phyloP scores from a whole-genome alignment of 75 land plant genomes.

The Pinus taeda region DNA sequence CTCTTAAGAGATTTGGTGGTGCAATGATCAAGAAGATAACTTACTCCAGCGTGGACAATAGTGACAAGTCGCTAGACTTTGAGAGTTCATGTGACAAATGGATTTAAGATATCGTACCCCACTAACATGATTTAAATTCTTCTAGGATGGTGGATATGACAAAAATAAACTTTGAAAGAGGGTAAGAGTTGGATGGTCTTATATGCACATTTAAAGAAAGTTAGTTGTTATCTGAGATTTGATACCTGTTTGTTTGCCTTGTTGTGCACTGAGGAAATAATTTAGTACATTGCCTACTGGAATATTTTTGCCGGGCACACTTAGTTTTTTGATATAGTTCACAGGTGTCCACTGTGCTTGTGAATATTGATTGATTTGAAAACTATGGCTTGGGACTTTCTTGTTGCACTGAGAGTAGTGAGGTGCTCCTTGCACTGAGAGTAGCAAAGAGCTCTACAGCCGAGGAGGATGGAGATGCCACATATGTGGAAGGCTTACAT shows the following conservation, averaged over 20 bases:
- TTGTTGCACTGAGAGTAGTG: too few relatives aligned
- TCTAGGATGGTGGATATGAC: background rate
- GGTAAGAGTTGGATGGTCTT: background rate
- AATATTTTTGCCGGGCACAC: background rate
- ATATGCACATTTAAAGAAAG: background rate
- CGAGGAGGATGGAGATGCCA: too few relatives aligned
- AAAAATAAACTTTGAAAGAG: background rate
- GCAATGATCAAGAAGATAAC: background rate
- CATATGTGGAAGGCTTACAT: too few relatives aligned
- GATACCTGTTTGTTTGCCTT: background rate
- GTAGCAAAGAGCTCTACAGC: too few relatives aligned
- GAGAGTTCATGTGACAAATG: too few relatives aligned
- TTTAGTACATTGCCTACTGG: background rate
- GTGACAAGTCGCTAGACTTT: too few relatives aligned
- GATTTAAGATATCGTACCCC: too few relatives aligned
- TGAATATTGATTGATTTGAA: too few relatives aligned
- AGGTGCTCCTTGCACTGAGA: too few relatives aligned
- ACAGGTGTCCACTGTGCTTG: too few relatives aligned
- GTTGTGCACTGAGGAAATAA: background rate
- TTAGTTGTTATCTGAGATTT: background rate
- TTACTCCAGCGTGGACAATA: background rate
- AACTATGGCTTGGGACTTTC: too few relatives aligned
- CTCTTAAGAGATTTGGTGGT: background rate
- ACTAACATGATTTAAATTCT: too few relatives aligned
- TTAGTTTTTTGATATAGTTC: background rate